Base-by-base conservation (phyloP, 148 eudicot species). In the Persicaria maculosa region DNA sequence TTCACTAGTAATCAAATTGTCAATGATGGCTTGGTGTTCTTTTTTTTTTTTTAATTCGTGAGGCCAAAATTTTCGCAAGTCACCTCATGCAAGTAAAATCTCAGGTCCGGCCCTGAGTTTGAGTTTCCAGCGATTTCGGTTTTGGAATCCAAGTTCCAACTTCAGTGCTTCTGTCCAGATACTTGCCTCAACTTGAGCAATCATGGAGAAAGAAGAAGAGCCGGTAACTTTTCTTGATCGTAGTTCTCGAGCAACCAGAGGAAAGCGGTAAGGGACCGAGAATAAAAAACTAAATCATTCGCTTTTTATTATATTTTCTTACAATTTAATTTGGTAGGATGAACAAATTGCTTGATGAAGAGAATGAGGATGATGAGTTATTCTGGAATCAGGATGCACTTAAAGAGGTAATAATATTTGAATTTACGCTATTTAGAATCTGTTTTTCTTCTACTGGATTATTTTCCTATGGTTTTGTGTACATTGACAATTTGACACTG, bases 381-480 rank as follows among this genome's bases (percentile, higher is more conserved):
- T 95, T 95, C 75, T 95, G 99, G 99, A 95, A 92, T 83, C 99
- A 95, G 83, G 99, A 95, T 14, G 99, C 97, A 6, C 90, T 95
- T 45, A 86, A 86, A 79, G 99, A 95, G 89, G 97, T 92, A 65
- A 40, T 65, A 36, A 15, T 65, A 65, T 8, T 9, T 46, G 70
- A 54, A 44, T 57, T 64, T 45, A 52, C 36, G 76, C 52, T 16
- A 36, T n/a, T 47, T 36, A 14, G 46, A 45, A 69, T 69, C 50
- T 44, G 25, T 69, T 44, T 44, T 7, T 44, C 50, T 69, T 44
- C 50, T 19, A 69, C n/a, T 44, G 5, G 20, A 19, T 69, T 19
- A 44, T 5, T 43, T 45, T 69, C 3, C 16, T 69, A 45, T 69
- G 31, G 14, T 44, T 15, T 58, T 62, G 5, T 12, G 12, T 48